A percentile compares a stretch with the other conserved stretches of the same genome.
These are phyloP conservation scores for Xylaria cubensis DNA, from an alignment of 495 filamentous ascomycete species.

Conservation along the genomic window DNA sequence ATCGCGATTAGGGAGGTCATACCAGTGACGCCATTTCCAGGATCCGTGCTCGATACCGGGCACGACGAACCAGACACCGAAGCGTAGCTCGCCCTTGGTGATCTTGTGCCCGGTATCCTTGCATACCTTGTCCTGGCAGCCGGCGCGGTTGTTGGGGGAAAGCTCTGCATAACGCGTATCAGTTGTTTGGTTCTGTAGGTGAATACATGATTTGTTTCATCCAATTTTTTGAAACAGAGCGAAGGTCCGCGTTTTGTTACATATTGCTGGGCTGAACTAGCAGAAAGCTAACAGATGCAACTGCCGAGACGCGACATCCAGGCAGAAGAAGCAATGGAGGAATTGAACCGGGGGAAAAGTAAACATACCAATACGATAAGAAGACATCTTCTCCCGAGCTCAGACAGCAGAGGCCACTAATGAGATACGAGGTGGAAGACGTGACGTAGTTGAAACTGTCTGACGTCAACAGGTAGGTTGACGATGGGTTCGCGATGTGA, in stretches of 20 bases:
- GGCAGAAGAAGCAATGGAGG: neutral
- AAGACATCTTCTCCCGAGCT: constrained; percentile 31
- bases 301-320: constrained; percentile 4
- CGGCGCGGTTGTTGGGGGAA: constrained; percentile 65
- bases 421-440: neutral
- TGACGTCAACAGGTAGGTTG: constrained; percentile 9
- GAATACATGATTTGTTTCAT: neutral
- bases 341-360: constrained; percentile 7
- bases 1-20: constrained; percentile 34
- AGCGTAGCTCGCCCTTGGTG: constrained; percentile 74
- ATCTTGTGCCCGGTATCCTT: constrained; percentile 71
- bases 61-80: constrained; percentile 69
- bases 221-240: neutral
- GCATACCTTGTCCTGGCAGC: constrained; percentile 72
- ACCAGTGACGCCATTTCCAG: constrained; percentile 85
- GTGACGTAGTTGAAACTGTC: constrained; percentile 4
- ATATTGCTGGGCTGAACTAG: neutral
- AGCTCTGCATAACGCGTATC: constrained; percentile 57
- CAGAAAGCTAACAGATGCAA: neutral
- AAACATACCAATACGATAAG: constrained; percentile 48
- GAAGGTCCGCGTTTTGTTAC: neutral
- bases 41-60: constrained; percentile 47
- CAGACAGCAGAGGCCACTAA: constrained; percentile 8
- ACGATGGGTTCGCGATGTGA: constrained; percentile 6
- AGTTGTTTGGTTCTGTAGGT: constrained; percentile 12